A percentile compares a stretch with the other conserved stretches of the same genome.
These are phyloP conservation scores for Gracilariopsis chorda DNA, from an alignment of 23 red algal species.

Conservation along the genomic window DNA sequence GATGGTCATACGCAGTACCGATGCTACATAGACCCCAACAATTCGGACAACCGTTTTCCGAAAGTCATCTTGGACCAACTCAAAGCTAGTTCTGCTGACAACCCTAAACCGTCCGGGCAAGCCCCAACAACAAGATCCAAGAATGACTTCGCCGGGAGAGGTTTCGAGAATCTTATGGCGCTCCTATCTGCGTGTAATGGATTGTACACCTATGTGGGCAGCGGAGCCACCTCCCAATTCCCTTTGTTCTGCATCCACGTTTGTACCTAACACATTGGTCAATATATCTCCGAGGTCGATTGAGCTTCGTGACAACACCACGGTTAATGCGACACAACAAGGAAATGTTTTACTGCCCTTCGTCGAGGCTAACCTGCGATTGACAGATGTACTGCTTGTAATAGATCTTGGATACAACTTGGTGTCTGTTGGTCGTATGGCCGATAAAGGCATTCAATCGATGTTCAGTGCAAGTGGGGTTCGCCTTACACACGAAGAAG, in stretches of 20 bases:
- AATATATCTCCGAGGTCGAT: not conserved
- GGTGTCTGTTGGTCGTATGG: not conserved
- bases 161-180: not conserved
- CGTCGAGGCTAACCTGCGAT: not conserved
- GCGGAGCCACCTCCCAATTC: not conserved
- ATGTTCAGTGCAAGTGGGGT: too few species aligned
- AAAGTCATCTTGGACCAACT: not conserved
- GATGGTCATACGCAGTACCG: not conserved
- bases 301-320: not conserved
- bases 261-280: conserved; percentile 1
- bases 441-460: conserved; percentile 9
- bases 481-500: too few species aligned
- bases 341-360: not conserved
- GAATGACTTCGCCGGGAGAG: not conserved
- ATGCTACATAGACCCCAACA: not conserved
- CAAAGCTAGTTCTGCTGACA: not conserved
- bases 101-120: not conserved
- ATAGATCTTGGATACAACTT: not conserved
- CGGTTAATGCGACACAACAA: not conserved
- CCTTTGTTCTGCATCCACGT: not conserved
- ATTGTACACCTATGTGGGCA: not conserved
- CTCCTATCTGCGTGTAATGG: not conserved
- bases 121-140: not conserved
- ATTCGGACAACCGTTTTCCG: not conserved
- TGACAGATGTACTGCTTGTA: not conserved